Percentiles rank a stretch among this genome's conserved stretches.
These are phyloP conservation scores for Remersonia thermophila DNA, from an alignment of 2,329 filamentous ascomycete genomes.

Conservation along the genomic window DNA sequence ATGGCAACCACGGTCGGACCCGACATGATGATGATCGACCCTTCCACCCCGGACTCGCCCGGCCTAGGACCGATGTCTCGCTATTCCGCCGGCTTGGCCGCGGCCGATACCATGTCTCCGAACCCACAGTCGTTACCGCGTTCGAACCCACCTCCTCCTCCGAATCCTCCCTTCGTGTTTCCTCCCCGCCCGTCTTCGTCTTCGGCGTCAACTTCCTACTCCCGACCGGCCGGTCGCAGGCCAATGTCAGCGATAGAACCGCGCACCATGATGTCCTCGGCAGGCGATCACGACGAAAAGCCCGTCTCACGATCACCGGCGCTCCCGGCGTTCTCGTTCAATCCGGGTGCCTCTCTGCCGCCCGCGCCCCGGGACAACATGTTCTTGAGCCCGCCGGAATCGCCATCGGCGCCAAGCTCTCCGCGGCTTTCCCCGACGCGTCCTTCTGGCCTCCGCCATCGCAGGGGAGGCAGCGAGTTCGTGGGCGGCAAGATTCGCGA, in stretches of 20 bases:
- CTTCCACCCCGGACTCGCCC: slow-evolving; percentile 10
- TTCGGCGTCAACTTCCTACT: slow-evolving; percentile 35
- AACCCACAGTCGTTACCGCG: slow-evolving; percentile 15
- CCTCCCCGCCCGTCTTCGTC: slow-evolving; percentile 37
- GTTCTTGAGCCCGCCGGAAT: slow-evolving; percentile 42
- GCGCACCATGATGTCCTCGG: slow-evolving; percentile 21
- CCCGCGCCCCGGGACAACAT: slow-evolving; percentile 23
- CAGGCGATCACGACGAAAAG: slow-evolving; percentile 21
- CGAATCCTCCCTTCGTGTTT: slow-evolving; percentile 55
- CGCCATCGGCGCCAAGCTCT: slow-evolving; percentile 42
- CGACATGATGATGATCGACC: slow-evolving; percentile 19
- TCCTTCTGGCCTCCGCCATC: slow-evolving; percentile 57
- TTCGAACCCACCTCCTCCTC: slow-evolving; percentile 34
- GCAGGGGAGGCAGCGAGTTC: slow-evolving; percentile 74
- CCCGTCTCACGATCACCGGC: slow-evolving; percentile 26
- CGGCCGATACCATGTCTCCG: slow-evolving; percentile 10
- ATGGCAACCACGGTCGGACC: slow-evolving; percentile 24
- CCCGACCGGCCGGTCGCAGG: slow-evolving; percentile 37
- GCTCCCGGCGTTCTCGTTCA: slow-evolving; percentile 45
- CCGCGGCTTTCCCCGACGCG: slow-evolving; percentile 38
- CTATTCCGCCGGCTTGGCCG: slow-evolving; percentile 13
- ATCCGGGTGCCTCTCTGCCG: slow-evolving; percentile 31
- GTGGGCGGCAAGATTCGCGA: slow-evolving; percentile 59
- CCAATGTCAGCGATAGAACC: slow-evolving; percentile 42
- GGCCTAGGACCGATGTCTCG: slow-evolving; percentile 9